A percentile compares a stretch with the other conserved stretches of the same genome.
Evolutionary conservation across 257 asterid genomes (phyloP).

Genomic region (Solanum etuberosum): DNA sequence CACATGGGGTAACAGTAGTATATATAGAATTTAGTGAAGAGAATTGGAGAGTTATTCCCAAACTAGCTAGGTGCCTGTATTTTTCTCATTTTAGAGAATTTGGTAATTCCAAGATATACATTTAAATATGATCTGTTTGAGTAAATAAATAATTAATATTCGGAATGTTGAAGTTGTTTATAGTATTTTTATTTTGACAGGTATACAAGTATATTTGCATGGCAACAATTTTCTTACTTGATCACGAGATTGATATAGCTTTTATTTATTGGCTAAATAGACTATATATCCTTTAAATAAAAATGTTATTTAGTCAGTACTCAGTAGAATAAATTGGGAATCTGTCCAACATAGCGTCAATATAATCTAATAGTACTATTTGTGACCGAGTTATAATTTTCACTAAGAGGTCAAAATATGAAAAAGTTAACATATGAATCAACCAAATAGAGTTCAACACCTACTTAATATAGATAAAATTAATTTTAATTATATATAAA

Average conservation of each 20-base stretch:
- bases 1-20: slow-evolving; percentile 53
- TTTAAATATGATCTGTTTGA: slow-evolving; percentile 14
- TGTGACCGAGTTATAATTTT: background rate
- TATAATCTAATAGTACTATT: background rate
- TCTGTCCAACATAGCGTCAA: background rate
- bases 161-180: slow-evolving; percentile 3
- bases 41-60: slow-evolving; percentile 27
- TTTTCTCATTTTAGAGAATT: slow-evolving; percentile 25
- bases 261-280: background rate
- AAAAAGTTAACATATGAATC: too few species aligned
- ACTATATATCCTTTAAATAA: background rate
- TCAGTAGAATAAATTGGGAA: background rate
- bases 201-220: background rate
- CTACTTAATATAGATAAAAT: too few species aligned
- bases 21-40: slow-evolving; percentile 26
- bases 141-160: slow-evolving; percentile 20
- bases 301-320: background rate
- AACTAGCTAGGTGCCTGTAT: slow-evolving; percentile 16
- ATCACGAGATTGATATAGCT: background rate
- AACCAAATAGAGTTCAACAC: too few species aligned
- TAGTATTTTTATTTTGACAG: slow-evolving; percentile 13
- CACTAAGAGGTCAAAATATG: too few species aligned
- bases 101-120: slow-evolving; percentile 33
- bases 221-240: background rate
- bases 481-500: too few species aligned